Percentiles rank a stretch among this genome's conserved stretches.
Evolutionary conservation across 1,284 basidiomycete species (phyloP).

Genomic region (Pseudozyma sp.): DNA sequence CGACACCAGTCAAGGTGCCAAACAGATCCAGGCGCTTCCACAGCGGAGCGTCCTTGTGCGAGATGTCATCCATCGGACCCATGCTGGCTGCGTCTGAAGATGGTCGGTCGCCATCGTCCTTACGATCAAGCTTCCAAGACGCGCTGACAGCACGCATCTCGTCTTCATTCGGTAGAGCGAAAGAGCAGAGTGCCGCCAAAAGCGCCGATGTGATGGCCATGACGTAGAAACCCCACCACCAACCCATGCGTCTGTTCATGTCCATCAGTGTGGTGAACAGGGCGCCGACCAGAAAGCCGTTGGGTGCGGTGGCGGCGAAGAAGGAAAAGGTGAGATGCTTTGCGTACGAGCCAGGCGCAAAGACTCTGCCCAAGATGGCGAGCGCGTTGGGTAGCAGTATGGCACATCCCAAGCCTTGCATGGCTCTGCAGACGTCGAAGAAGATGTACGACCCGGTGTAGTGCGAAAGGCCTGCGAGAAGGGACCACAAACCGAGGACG

Average conservation of each 20-base stretch:
- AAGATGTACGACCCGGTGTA: constrained; percentile 47
- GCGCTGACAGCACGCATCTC: constrained; percentile 36
- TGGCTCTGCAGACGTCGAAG: constrained; percentile 57
- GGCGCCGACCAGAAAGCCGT: constrained; percentile 56
- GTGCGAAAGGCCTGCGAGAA: constrained; percentile 49
- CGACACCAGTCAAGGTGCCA: constrained; percentile 50
- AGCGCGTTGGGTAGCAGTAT: constrained; percentile 54
- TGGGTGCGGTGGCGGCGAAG: constrained; percentile 55
- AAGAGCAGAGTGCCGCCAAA: constrained; percentile 23
- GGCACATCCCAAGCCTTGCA: constrained; percentile 55
- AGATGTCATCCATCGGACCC: background rate
- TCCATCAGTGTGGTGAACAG: constrained; percentile 40
- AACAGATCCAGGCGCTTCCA: constrained; percentile 44
- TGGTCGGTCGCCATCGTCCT: background rate
- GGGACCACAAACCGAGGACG: constrained; percentile 35
- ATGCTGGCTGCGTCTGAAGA: too few species aligned
- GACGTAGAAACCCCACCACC: constrained; percentile 57
- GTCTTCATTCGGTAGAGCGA: constrained; percentile 44
- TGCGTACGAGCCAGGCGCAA: constrained; percentile 33
- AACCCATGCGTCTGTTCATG: constrained; percentile 24
- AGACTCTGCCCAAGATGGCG: constrained; percentile 52
- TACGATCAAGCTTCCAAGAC: constrained; percentile 20
- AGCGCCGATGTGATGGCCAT: constrained; percentile 36
- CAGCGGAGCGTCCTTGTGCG: constrained; percentile 3
- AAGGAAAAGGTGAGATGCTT: constrained; percentile 51